A percentile compares a stretch with the other conserved stretches of the same genome.
Conservation (phyloP, 768 basidiomycete species). For the Epithele typhae region DNA sequence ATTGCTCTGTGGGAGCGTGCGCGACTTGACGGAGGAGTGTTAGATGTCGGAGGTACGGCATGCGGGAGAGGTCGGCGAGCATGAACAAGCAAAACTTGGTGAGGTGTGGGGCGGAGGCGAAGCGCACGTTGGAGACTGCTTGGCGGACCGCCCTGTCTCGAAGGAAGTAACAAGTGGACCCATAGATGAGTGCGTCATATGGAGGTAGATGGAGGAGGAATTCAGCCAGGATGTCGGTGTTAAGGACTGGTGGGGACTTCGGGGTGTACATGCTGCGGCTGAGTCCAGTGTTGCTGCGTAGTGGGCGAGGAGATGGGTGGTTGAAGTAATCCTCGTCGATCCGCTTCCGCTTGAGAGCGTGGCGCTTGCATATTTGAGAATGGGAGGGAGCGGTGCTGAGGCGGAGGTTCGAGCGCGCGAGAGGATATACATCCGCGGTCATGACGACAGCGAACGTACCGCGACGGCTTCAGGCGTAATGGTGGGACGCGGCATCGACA, state of each 20-base stretch:
- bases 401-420: too few relatives aligned
- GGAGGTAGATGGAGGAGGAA: neutral
- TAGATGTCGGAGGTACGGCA: neutral
- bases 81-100: slow-evolving; percentile 1
- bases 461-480: too few relatives aligned
- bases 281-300: too few relatives aligned
- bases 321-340: too few relatives aligned
- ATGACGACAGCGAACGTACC: too few relatives aligned
- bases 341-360: too few relatives aligned
- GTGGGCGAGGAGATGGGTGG: too few relatives aligned
- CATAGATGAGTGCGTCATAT: neutral
- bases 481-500: too few relatives aligned
- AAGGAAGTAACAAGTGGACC: slow-evolving; percentile 1
- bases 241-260: neutral
- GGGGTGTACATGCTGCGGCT: too few relatives aligned
- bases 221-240: neutral
- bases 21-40: neutral
- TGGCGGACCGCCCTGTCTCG: neutral
- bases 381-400: too few relatives aligned
- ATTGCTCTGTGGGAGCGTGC: neutral
- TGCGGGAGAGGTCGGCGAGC: neutral
- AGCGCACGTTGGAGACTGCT: neutral
- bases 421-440: too few relatives aligned
- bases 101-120: neutral
- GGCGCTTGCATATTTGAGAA: too few relatives aligned